phyloP scores from a whole-genome alignment of 2,329 filamentous ascomycete species.

The Cercospora nicotianae region DNA sequence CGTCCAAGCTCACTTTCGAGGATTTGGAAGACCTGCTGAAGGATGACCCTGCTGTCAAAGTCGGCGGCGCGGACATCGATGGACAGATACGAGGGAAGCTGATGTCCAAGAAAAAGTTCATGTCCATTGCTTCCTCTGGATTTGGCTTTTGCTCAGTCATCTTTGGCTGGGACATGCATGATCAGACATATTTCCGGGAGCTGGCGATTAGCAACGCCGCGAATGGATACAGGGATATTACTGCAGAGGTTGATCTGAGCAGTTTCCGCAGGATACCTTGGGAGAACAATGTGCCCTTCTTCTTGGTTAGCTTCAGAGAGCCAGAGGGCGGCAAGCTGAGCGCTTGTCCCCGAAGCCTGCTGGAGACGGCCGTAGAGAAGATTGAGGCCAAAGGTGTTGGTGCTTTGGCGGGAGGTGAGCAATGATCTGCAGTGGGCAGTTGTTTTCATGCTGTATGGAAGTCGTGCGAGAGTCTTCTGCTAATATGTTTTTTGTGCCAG shows the following conservation, averaged over 20 bases:
- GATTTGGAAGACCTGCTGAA: constrained; percentile 66
- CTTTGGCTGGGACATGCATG: constrained; percentile 98
- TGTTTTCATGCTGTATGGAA: not conserved
- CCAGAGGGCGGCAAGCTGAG: constrained; percentile 71
- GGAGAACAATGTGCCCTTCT: constrained; percentile 84
- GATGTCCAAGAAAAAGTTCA: constrained; percentile 88
- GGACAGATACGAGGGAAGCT: constrained; percentile 86
- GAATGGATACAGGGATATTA: constrained; percentile 83
- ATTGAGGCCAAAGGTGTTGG: constrained; percentile 68
- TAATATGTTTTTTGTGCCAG: constrained; percentile 47
- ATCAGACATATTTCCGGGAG: constrained; percentile 82
- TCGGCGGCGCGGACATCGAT: constrained; percentile 85
- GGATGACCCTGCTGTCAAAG: constrained; percentile 76
- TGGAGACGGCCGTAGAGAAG: constrained; percentile 68
- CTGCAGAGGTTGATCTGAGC: constrained; percentile 75
- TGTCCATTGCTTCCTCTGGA: constrained; percentile 74
- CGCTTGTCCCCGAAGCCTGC: constrained; percentile 75
- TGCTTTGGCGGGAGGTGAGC: constrained; percentile 84
- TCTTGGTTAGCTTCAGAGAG: constrained; percentile 79
- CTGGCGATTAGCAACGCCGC: constrained; percentile 84
- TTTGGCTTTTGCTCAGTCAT: constrained; percentile 95
- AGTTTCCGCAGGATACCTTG: constrained; percentile 84
- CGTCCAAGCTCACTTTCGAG: constrained; percentile 57
- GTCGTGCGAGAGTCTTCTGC: constrained; percentile 20
- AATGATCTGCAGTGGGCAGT: not conserved